phyloP scores from a whole-genome alignment of 2,329 filamentous ascomycete species.

The Fusarium concolor region DNA sequence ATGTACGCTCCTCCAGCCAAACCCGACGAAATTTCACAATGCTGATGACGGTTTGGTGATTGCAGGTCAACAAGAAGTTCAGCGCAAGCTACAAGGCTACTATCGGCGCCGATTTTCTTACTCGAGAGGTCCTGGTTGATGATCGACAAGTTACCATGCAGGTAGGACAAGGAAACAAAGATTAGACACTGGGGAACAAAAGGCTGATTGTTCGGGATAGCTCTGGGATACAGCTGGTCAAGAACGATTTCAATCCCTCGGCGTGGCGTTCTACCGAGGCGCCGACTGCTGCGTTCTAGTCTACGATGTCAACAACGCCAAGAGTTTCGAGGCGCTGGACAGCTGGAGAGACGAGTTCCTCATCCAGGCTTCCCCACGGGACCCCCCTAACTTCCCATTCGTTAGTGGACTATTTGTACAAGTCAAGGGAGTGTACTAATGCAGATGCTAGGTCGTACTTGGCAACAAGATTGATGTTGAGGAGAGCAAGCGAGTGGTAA shows the following conservation, averaged over 20 bases:
- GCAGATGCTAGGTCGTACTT: conserved; percentile 78
- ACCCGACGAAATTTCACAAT: conserved; percentile 3
- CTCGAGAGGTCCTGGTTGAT: conserved; percentile 96
- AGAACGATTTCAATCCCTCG: conserved; percentile 96
- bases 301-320: conserved; percentile 98
- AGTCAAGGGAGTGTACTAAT: conserved; percentile 33
- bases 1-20: conserved; percentile 72
- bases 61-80: conserved; percentile 99
- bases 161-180: conserved; percentile 60
- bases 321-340: conserved; percentile 98
- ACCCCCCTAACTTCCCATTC: conserved; percentile 97
- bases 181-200: not conserved
- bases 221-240: conserved; percentile 98
- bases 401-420: conserved; percentile 67
- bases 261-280: conserved; percentile 96
- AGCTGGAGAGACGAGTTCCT: conserved; percentile 99
- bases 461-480: conserved; percentile 99
- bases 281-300: conserved; percentile 98
- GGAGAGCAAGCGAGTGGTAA: conserved; percentile 92
- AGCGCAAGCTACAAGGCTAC: conserved; percentile 99
- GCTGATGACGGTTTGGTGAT: conserved; percentile 20
- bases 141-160: conserved; percentile 99
- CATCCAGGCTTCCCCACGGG: conserved; percentile 95
- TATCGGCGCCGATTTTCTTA: conserved; percentile 98
- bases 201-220: conserved; percentile 57